Percentiles rank a stretch among this genome's conserved stretches.
These are phyloP conservation scores for Chrysanthemum lavandulifolium DNA, from an alignment of 129 eudicot genomes.

Conservation along the genomic window DNA sequence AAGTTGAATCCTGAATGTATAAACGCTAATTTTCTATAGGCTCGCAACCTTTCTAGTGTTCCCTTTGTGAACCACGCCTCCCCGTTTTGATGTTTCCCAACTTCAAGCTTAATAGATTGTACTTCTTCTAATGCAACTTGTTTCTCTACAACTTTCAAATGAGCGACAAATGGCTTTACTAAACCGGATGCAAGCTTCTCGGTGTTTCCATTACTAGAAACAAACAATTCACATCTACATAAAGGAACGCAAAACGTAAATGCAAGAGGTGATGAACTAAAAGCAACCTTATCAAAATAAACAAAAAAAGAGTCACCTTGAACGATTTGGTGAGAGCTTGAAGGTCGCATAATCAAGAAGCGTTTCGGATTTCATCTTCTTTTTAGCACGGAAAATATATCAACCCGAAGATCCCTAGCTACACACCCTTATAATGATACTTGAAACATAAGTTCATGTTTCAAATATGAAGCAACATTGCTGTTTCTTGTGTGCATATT, in stretches of 20 bases:
- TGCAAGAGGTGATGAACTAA: no score
- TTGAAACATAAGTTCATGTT: no score
- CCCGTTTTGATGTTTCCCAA: slow-evolving; percentile 36
- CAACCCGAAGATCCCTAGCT: no score
- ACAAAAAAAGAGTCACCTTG: slow-evolving; percentile 37
- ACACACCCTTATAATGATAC: no score
- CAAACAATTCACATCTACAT: slow-evolving; percentile 73
- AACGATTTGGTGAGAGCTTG: slow-evolving; percentile 79
- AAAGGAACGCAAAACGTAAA: not conserved
- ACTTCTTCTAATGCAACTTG: slow-evolving; percentile 32
- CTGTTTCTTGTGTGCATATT: no score
- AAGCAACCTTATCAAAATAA: no score
- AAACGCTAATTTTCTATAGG: not conserved
- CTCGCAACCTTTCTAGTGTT: slow-evolving; percentile 67
- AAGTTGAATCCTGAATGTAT: not conserved
- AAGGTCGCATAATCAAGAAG: slow-evolving; percentile 81
- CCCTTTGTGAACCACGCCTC: slow-evolving; percentile 82
- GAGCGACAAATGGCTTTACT: slow-evolving; percentile 72
- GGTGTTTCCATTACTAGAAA: slow-evolving; percentile 61
- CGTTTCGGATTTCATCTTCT: slow-evolving; percentile 47
- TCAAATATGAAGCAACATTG: no score
- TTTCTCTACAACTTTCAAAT: slow-evolving; percentile 53
- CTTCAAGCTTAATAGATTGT: slow-evolving; percentile 71
- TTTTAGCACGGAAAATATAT: no score
- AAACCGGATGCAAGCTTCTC: slow-evolving; percentile 88